phyloP scores from a whole-genome alignment of 148 eudicot species.

The Heliosperma pusillum region DNA sequence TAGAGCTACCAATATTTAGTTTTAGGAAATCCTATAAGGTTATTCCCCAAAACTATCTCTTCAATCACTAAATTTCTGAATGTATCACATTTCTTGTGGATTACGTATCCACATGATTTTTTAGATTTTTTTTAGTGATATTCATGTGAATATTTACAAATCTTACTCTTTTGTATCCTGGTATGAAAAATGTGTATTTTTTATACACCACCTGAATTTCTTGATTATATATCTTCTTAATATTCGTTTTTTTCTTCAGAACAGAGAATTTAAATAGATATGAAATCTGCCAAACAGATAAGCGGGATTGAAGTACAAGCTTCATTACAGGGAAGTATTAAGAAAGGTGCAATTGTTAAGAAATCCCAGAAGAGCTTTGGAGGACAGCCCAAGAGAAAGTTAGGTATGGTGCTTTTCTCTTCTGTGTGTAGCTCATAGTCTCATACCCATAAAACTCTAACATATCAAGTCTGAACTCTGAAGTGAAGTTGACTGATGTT shows the following conservation, averaged over 20 bases:
- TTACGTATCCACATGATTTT: background rate
- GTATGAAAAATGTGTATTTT: background rate
- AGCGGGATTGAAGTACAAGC: constrained; percentile 7
- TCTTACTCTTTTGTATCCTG: background rate
- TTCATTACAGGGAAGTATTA: constrained; percentile 8
- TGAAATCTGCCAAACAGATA: constrained; percentile 23
- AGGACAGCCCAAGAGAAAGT: constrained; percentile 4
- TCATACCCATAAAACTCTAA: background rate
- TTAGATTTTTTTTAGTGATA: too few species aligned
- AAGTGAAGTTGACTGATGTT: background rate
- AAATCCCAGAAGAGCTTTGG: constrained; percentile 16
- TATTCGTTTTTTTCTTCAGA: background rate
- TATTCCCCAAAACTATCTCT: background rate
- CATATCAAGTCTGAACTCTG: background rate
- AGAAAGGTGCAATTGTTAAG: constrained; percentile 15
- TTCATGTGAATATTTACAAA: background rate
- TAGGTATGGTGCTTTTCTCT: constrained; percentile 7
- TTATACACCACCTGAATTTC: background rate
- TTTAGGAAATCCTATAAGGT: background rate
- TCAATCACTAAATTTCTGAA: background rate
- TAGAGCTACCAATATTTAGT: background rate
- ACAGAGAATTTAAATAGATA: background rate
- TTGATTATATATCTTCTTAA: background rate
- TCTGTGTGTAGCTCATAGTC: background rate
- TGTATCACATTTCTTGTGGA: background rate